Evolutionary conservation across 345 rosid species (phyloP).

Genomic region (Arabidopsis suecica): DNA sequence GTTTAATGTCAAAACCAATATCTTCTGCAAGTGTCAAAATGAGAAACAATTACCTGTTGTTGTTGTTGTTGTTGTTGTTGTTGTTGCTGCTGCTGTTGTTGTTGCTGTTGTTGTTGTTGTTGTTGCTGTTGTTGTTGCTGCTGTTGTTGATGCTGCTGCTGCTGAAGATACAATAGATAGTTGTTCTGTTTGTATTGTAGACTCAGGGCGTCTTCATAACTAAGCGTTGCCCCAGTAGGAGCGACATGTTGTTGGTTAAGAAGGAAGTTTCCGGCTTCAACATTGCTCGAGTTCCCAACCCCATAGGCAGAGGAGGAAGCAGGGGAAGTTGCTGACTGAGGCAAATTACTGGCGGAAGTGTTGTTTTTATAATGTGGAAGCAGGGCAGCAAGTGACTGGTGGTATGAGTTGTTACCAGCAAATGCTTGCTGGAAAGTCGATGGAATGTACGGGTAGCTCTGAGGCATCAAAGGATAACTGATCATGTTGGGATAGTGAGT

Average conservation of each 20-base stretch:
- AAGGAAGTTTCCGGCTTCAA: constrained; percentile 75
- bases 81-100: not conserved
- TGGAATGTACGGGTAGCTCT: constrained; percentile 84
- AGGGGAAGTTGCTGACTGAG: constrained; percentile 71
- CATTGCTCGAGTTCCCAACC: constrained; percentile 68
- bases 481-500: constrained; percentile 85
- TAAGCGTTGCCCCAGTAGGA: constrained; percentile 63
- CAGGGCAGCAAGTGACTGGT: constrained; percentile 76
- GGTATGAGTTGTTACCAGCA: constrained; percentile 77
- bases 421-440: constrained; percentile 84
- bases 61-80: not conserved
- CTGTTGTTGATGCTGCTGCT: constrained; percentile 44
- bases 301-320: constrained; percentile 73
- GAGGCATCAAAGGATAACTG: constrained; percentile 83
- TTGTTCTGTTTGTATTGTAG: constrained; percentile 82
- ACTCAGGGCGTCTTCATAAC: constrained; percentile 73
- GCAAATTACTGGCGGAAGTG: constrained; percentile 75
- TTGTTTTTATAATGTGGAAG: constrained; percentile 88
- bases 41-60: constrained; percentile 19
- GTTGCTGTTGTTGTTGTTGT: not conserved
- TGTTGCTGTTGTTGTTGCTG: constrained; percentile 21
- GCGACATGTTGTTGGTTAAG: constrained; percentile 60
- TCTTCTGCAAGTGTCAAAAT: not conserved
- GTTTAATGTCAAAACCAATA: constrained; percentile 10
- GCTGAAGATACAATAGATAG: constrained; percentile 80